phyloP scores from a whole-genome alignment of 305 asterid genomes.

The Fraxinus sp. region DNA sequence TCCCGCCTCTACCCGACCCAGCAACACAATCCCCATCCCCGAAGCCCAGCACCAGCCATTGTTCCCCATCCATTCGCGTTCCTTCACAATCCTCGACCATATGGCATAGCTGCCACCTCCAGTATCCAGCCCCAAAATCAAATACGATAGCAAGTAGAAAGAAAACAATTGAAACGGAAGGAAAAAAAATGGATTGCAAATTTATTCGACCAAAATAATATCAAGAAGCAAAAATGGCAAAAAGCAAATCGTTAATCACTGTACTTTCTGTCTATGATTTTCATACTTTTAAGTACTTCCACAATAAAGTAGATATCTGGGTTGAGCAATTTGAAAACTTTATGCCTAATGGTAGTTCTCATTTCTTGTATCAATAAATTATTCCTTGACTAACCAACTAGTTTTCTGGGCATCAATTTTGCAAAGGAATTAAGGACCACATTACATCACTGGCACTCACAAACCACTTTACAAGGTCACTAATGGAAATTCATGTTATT shows the following conservation, averaged over 20 bases:
- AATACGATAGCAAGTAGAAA: not conserved
- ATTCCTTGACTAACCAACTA: not conserved
- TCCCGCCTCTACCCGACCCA: not conserved
- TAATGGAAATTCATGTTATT: not conserved
- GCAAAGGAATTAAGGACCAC: conserved; percentile 1
- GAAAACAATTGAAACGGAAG: not conserved
- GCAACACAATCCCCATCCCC: not conserved
- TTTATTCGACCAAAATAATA: not conserved
- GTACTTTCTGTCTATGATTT: not conserved
- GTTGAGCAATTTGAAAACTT: not conserved
- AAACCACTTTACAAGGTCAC: not conserved
- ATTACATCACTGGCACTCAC: not conserved
- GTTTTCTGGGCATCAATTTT: not conserved
- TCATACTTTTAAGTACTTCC: not conserved
- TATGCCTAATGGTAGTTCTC: not conserved
- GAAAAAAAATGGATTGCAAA: not conserved
- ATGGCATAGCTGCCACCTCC: not conserved
- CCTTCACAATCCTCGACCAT: not conserved
- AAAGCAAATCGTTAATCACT: not conserved
- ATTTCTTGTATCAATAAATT: not conserved
- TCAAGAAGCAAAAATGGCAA: not conserved
- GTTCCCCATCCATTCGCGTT: not conserved
- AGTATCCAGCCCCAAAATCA: not conserved
- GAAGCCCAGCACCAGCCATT: not conserved
- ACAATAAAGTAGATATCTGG: not conserved